Evolutionary conservation across 2,329 filamentous ascomycete genomes (phyloP), one percentile per base, ranked within the genome.

Genomic region (Ilyonectria mors-panacis): DNA sequence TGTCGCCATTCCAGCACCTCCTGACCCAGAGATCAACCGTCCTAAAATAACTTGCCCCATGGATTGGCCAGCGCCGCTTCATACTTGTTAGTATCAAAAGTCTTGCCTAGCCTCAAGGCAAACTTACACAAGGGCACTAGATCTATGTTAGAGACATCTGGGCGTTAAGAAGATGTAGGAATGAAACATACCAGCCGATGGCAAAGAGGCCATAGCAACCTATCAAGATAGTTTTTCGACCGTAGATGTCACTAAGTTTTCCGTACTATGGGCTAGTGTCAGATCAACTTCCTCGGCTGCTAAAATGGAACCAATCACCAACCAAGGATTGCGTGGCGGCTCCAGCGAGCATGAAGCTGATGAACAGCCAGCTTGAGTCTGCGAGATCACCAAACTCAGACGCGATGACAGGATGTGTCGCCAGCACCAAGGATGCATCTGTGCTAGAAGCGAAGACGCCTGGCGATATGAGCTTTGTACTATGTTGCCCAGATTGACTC

Each of bases 341-440:
- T 1, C 76, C 75, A 1, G 78, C 78, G 1, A 80, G 68, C 21
- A 73, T 76, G 56, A 79, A 80, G 4, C 76, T 73, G 1, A 77
- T 77, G 12, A 80, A 76, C 0, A 80, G 55, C 79, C 76, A 78
- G 65, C 85, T 88, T 4, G 88, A 89, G 58, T 87, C 84, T 17
- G 83, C 84, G 5, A 91, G 75, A 37, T 84, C 82, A 59, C 86
- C 81, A 71, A 91, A 91, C 60, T 91, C 86, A 10, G 89, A 91
- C 0, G 88, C 86, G 59, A 91, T 89, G 4, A 82, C 82, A 1
- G 87, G 86, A 65, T 92, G 89, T 0, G 91, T 92, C 0, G 92
- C 91, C 35, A 94, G 80, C 0, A 94, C 85, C 0, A 94, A 81
- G 1, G 89, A 91, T 0, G 82, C 80, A 73, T 94, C 92, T 17